These are phyloP conservation scores for Diospyros kaki DNA, from an alignment of 148 eudicot genomes.

Conservation along the genomic window DNA sequence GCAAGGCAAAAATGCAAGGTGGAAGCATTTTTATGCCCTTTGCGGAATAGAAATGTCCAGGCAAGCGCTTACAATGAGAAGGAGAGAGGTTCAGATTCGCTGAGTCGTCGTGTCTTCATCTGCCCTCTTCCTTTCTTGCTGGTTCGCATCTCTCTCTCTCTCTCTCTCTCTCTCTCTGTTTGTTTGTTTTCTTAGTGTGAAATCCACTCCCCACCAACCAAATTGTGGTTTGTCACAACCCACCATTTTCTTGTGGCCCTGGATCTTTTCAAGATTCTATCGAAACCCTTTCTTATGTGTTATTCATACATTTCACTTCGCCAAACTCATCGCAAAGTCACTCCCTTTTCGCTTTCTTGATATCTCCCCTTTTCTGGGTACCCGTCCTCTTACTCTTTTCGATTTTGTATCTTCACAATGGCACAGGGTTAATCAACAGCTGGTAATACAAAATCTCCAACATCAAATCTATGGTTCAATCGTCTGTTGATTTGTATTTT, in stretches of 20 bases:
- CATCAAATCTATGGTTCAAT: neutral
- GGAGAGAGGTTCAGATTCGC: constrained; percentile 3
- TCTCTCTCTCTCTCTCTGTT: constrained; percentile 2
- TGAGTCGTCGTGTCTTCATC: neutral
- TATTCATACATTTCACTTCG: neutral
- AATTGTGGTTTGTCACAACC: neutral
- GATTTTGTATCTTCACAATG: neutral
- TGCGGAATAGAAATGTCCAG: neutral
- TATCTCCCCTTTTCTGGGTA: neutral
- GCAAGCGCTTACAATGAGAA: neutral
- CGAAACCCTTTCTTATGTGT: neutral
- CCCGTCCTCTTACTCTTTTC: neutral
- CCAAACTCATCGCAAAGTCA: neutral
- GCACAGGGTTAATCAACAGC: neutral
- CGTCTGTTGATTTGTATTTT: neutral
- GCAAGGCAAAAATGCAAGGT: no score
- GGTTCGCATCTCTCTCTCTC: constrained; percentile 10
- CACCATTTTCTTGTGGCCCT: constrained; percentile 11
- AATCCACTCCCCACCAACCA: constrained; percentile 14
- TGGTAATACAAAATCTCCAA: neutral
- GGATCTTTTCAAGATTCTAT: neutral
- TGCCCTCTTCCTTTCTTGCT: neutral
- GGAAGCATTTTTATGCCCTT: neutral
- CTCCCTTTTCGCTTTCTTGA: neutral
- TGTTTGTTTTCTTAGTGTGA: neutral